Base-by-base conservation (phyloP, 2,329 filamentous ascomycete genomes). In the Trichoderma semiorbis region DNA sequence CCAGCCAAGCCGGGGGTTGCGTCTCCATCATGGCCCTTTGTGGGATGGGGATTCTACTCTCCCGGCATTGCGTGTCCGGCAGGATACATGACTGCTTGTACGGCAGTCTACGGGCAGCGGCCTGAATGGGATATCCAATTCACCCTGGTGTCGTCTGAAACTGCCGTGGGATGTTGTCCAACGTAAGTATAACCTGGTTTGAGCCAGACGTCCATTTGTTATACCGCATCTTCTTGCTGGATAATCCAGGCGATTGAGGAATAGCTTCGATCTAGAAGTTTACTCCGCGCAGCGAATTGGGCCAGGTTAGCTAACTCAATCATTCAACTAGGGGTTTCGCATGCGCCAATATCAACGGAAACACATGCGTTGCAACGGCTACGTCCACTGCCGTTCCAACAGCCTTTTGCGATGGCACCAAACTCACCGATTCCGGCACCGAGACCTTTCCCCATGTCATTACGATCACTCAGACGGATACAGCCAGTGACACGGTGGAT, bases 11-110 rank as follows among this genome's bases (percentile, higher is more conserved):
- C 69, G 14, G 72, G 72, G 5, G 72, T 73, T 5, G 63, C 63
- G 2, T 64, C 72, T 1, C 75, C 77, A 1, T 34, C 43, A 0
- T 70, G 70, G 3, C 73, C 77, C 5, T 69, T 81, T 16, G 63
- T 70, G 10, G 80, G 79, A 28, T 78, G 80, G 78, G 80, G 80
- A 7, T 80, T 80, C 69, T 81, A 82, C 69, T 81, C 79, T 4
- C 80, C 80, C 0, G 81, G 80, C 0, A 39, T 80, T 11, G 70
- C 72, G 2, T 82, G 80, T 67, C 81, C 80, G 0, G 62, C 65
- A 4, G 80, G 80, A 10, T 79, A 81, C 72, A 74, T 70, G 16
- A 75, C 79, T 6, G 77, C 79, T 2, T 82, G 80, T 65, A 75
- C 75, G n/a, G 78, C 79, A 2, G 75, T 74, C 4, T 73, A 73